A percentile compares a stretch with the other conserved stretches of the same genome.
Evolutionary conservation across 176 grass and related monocot species (phyloP).

Genomic region (Carex kokanica): DNA sequence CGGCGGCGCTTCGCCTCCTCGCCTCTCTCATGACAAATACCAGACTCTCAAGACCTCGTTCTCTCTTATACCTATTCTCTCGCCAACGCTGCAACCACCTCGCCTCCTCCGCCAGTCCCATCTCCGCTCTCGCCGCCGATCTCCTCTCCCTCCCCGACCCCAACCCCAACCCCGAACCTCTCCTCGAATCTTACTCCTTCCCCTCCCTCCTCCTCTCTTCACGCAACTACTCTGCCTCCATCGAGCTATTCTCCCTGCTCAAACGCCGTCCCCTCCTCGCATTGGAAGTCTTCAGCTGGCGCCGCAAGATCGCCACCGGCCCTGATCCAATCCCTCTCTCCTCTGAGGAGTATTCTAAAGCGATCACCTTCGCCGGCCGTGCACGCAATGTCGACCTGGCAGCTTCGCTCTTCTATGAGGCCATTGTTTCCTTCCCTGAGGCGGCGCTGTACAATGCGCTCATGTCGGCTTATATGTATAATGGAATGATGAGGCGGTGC

Average conservation of each 20-base stretch:
- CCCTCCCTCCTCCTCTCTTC: conserved; percentile 33
- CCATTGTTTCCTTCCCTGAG: conserved; percentile 38
- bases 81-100: conserved; percentile 13
- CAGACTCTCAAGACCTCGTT: neutral
- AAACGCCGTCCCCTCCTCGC: conserved; percentile 52
- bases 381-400: conserved; percentile 40
- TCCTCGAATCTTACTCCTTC: conserved; percentile 48
- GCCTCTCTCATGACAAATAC: conserved; percentile 14
- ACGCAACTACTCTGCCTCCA: conserved; percentile 20
- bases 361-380: conserved; percentile 66
- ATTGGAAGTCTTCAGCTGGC: conserved; percentile 48
- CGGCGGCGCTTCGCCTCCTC: conserved; percentile 24
- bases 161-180: conserved; percentile 30
- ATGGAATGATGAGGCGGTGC: conserved; percentile 49
- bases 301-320: conserved; percentile 37
- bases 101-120: neutral
- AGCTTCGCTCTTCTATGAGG: conserved; percentile 46
- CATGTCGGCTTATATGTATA: conserved; percentile 77
- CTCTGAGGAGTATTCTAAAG: conserved; percentile 57
- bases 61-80: conserved; percentile 41
- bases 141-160: neutral
- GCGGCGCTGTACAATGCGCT: conserved; percentile 72
- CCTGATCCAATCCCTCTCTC: conserved; percentile 33
- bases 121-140: conserved; percentile 21
- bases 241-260: conserved; percentile 63